phyloP scores from a whole-genome alignment of 257 asterid genomes.

The Mentha longifolia region DNA sequence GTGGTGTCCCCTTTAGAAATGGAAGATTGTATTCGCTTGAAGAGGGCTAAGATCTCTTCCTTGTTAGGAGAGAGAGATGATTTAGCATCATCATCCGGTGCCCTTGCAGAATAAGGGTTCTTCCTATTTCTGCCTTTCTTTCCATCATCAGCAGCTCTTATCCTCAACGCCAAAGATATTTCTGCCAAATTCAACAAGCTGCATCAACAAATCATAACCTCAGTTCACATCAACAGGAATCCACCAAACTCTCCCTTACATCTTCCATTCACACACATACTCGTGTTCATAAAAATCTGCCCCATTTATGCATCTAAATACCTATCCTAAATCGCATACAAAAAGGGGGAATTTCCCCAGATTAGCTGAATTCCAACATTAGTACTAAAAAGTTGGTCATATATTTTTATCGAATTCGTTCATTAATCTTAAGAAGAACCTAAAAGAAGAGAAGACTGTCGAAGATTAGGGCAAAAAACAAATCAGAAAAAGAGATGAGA shows the following conservation, averaged over 20 bases:
- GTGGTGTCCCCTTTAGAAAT: conserved; percentile 52
- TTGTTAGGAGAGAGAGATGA: conserved; percentile 50
- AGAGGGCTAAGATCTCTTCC: conserved; percentile 76
- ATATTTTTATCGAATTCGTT: not conserved
- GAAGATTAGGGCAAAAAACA: conserved; percentile 9
- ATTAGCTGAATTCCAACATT: not conserved
- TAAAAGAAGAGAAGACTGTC: not conserved
- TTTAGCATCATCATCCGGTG: conserved; percentile 40
- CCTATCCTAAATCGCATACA: too few species aligned
- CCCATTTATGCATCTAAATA: too few species aligned
- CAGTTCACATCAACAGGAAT: conserved; percentile 36
- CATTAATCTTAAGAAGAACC: not conserved
- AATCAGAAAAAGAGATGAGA: not conserved
- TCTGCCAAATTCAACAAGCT: conserved; percentile 96
- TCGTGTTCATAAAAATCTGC: too few species aligned
- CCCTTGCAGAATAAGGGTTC: too few species aligned
- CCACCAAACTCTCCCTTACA: too few species aligned
- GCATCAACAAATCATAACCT: conserved; percentile 78
- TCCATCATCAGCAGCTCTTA: conserved; percentile 55
- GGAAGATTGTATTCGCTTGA: conserved; percentile 66
- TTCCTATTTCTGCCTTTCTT: too few species aligned
- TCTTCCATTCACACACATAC: too few species aligned
- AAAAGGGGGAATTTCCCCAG: not conserved
- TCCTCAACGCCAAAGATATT: conserved; percentile 45
- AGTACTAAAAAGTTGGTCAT: not conserved